Evolutionary conservation across 768 basidiomycete species (phyloP).

Genomic region (Amanita fuliginea): DNA sequence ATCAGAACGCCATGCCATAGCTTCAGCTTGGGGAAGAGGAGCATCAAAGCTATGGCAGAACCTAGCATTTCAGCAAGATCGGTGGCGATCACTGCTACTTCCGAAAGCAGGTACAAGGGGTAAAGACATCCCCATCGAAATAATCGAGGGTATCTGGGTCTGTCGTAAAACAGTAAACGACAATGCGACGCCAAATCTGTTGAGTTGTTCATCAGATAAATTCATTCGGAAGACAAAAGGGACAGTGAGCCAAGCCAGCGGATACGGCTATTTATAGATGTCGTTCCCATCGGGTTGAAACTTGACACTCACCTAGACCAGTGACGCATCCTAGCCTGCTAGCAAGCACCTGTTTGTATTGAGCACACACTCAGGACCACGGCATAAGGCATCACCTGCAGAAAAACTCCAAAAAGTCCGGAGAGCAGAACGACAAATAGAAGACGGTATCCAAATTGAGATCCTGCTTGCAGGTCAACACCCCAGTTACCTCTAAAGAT

Average conservation of each 20-base stretch:
- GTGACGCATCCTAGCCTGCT: conserved; percentile 77
- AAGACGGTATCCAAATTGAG: conserved; percentile 73
- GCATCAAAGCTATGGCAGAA: conserved; percentile 68
- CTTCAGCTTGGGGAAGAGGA: conserved; percentile 60
- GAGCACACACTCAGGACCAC: neutral
- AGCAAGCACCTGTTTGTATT: conserved; percentile 47
- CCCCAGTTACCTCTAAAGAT: conserved; percentile 71
- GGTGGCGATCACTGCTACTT: conserved; percentile 66
- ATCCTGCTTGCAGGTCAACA: conserved; percentile 83
- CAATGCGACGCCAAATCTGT: conserved; percentile 45
- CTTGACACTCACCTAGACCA: conserved; percentile 47
- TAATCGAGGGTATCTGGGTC: conserved; percentile 44
- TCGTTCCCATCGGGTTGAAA: neutral
- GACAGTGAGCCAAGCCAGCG: neutral
- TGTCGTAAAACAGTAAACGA: conserved; percentile 53
- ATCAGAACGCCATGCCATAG: conserved; percentile 64
- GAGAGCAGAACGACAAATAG: conserved; percentile 80
- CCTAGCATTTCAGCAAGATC: conserved; percentile 78
- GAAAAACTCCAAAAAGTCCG: conserved; percentile 71
- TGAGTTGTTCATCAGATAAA: neutral
- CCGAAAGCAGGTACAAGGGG: conserved; percentile 52
- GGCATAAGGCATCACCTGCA: conserved; percentile 44
- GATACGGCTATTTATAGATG: neutral
- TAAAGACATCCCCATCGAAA: conserved; percentile 53
- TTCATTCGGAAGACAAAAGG: no score